A percentile compares a stretch with the other conserved stretches of the same genome.
Conservation (phyloP, 768 basidiomycete genomes). For the Pleurotus giganteus region DNA sequence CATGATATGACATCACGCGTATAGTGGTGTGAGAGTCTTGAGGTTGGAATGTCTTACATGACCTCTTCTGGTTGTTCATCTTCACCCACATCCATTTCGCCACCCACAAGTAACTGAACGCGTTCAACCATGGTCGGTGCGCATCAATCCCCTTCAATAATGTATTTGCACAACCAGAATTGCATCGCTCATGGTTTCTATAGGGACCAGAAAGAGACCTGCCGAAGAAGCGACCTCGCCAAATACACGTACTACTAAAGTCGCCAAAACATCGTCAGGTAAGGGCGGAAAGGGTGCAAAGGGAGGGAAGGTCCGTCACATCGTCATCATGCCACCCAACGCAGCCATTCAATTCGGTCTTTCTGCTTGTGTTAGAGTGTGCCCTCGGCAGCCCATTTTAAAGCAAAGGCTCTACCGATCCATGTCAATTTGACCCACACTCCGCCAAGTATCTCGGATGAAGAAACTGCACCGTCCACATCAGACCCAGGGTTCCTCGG, state of each 20-base stretch:
- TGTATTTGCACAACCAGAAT: neutral
- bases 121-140: constrained; percentile 4
- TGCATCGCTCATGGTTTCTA: neutral
- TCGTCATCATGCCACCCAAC: constrained; percentile 6
- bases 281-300: constrained; percentile 34
- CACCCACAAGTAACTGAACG: neutral
- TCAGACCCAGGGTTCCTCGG: constrained; percentile 65
- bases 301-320: constrained; percentile 39
- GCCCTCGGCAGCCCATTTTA: constrained; percentile 52
- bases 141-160: neutral
- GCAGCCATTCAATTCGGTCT: neutral
- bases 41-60: constrained; percentile 3
- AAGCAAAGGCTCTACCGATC: constrained; percentile 64
- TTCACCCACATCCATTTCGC: neutral
- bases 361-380: constrained; percentile 37
- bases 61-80: neutral
- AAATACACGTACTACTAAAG: constrained; percentile 48
- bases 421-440: constrained; percentile 69
- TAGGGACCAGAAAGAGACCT: constrained; percentile 34
- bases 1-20: constrained; percentile 8
- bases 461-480: constrained; percentile 30
- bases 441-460: constrained; percentile 41
- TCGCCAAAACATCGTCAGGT: constrained; percentile 41
- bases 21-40: constrained; percentile 1
- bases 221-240: constrained; percentile 32